Conservation (phyloP, 176 grass and related monocot genomes). For the Typha latifolia region DNA sequence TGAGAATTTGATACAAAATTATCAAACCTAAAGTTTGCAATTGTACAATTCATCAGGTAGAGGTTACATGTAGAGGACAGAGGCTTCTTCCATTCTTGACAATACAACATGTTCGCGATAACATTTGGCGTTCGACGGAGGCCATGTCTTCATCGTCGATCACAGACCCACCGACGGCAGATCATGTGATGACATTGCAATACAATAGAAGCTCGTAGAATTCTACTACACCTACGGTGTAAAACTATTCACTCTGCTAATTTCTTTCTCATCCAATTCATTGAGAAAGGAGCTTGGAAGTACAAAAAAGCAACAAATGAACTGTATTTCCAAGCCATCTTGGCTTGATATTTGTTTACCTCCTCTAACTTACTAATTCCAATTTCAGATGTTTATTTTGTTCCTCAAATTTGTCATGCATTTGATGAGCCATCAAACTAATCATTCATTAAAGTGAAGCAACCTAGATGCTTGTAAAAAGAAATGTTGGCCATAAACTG, state of each 20-base stretch:
- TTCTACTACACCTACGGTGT: slow-evolving; percentile 23
- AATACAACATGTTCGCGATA: slow-evolving; percentile 40
- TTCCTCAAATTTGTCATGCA: not conserved
- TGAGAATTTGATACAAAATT: not conserved
- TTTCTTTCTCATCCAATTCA: slow-evolving; percentile 33
- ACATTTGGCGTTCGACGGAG: slow-evolving; percentile 30
- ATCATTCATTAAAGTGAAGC: not conserved
- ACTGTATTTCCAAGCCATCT: not conserved
- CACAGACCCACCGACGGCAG: slow-evolving; percentile 28
- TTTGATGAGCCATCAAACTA: not conserved
- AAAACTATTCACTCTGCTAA: slow-evolving; percentile 31
- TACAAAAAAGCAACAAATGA: not conserved
- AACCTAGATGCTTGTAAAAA: no score
- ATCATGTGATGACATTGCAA: slow-evolving; percentile 40
- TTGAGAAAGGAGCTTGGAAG: slow-evolving; percentile 18
- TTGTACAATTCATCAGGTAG: slow-evolving; percentile 41
- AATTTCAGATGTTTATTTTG: not conserved
- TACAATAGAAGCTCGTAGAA: slow-evolving; percentile 33
- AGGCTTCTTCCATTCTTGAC: slow-evolving; percentile 37
- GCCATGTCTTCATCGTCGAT: slow-evolving; percentile 12
- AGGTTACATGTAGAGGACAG: slow-evolving; percentile 57
- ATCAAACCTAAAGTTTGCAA: not conserved
- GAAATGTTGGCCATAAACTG: no score
- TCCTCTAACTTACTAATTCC: not conserved
- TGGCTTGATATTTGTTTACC: not conserved